Base-by-base conservation (phyloP, 208 protist species). In the Hexamita inflata region DNA sequence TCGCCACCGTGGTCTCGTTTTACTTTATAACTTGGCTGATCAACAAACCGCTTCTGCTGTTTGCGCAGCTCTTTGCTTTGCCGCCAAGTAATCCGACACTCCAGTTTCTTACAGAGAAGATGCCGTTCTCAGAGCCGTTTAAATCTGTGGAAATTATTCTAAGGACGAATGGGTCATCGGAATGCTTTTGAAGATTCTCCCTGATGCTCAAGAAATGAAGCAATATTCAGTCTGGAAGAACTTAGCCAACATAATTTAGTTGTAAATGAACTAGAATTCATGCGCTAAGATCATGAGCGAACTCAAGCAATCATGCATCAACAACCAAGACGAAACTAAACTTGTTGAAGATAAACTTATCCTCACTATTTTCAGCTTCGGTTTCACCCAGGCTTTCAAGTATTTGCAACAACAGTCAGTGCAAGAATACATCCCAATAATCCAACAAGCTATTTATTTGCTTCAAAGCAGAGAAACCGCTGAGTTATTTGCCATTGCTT, bases 201-300 rank as follows among this genome's bases (percentile, higher is more conserved):
- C 60, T 15, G 34, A 15, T 15, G 60, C 60, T 13, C 34, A 15
- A 24, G 60, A 66, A 30, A 38, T 66, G 34, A 15, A 66, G 24
- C 60, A 38, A 24, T 30, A 30, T n/a, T 66, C 34, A 24, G 34
- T 66, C 30, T 66, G 60, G 60, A 30, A 15, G 29, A 66, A 66
- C 30, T 34, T 66, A 30, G 60, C 60, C 29, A 66, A 66, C 60
- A 30, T 30, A 40, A 66, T 66, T 66, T 38, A 38, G 60, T 30
- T 66, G 60, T 38, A 66, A 30, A 66, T 66, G n/a, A n/a, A n/a
- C n/a, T n/a, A n/a, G n/a, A n/a, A n/a, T n/a, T n/a, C n/a, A n/a
- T n/a, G n/a, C n/a, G n/a, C n/a, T n/a, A n/a, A n/a, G n/a, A n/a
- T n/a, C n/a, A n/a, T n/a, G n/a, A n/a, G n/a, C n/a, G n/a, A n/a